Evolutionary conservation across 257 asterid species (phyloP).

Genomic region (Fraxinus pennsylvanica): DNA sequence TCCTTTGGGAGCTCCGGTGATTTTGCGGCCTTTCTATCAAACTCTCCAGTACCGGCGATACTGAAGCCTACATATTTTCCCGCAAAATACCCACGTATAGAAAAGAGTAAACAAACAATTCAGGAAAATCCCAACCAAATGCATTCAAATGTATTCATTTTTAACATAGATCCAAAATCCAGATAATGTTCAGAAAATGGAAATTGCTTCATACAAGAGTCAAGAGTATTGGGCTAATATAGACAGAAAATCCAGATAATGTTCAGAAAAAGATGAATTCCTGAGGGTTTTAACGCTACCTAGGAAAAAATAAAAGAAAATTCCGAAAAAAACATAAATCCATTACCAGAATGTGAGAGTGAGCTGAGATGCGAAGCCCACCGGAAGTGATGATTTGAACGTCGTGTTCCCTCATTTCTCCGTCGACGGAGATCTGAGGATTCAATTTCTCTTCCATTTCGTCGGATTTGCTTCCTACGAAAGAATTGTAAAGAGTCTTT

Average conservation of each 20-base stretch:
- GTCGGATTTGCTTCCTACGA: slow-evolving; percentile 22
- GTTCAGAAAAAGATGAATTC: neutral
- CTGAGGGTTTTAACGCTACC: neutral
- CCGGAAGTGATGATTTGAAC: slow-evolving; percentile 60
- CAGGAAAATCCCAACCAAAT: neutral
- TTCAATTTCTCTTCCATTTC: slow-evolving; percentile 17
- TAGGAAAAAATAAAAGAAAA: neutral
- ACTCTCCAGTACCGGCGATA: slow-evolving; percentile 83
- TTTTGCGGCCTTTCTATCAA: slow-evolving; percentile 63
- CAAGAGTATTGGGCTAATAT: neutral
- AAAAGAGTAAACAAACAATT: neutral
- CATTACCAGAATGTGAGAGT: slow-evolving; percentile 65
- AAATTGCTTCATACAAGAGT: neutral
- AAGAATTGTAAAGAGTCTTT: neutral
- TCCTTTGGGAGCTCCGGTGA: slow-evolving; percentile 50
- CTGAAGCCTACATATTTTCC: slow-evolving; percentile 55
- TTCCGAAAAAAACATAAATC: neutral
- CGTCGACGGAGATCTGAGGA: slow-evolving; percentile 32
- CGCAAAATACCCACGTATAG: neutral
- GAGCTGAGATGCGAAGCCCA: slow-evolving; percentile 66
- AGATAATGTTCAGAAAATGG: neutral
- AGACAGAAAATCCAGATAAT: neutral
- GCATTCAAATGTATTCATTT: neutral
- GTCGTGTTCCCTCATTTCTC: slow-evolving; percentile 54
- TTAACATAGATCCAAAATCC: neutral